Evolutionary conservation across 345 rosid genomes (phyloP).

Genomic region (Clarkia xantiana): DNA sequence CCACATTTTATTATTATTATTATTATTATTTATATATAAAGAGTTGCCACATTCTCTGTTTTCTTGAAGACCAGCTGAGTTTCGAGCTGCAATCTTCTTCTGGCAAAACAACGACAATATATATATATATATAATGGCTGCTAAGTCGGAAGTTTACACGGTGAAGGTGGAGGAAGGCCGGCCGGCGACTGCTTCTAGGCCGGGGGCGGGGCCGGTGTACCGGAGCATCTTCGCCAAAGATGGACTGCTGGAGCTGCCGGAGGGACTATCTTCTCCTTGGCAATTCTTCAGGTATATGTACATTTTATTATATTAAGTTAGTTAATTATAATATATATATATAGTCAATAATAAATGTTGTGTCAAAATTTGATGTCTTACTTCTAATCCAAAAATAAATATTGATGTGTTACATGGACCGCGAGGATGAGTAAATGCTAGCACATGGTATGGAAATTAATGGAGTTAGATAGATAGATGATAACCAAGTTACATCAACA

Average conservation of each 20-base stretch:
- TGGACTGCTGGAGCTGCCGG: constrained; percentile 51
- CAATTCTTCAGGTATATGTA: constrained; percentile 76
- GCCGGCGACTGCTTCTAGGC: constrained; percentile 28
- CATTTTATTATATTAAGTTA: too few relatives aligned
- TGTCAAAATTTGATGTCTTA: too few relatives aligned
- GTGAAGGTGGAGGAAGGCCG: constrained; percentile 64
- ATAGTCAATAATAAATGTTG: too few relatives aligned
- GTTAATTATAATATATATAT: too few relatives aligned
- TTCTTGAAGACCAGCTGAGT: not conserved
- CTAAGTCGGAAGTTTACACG: constrained; percentile 31
- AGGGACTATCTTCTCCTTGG: constrained; percentile 68
- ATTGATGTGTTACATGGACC: too few relatives aligned
- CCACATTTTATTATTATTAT: not conserved
- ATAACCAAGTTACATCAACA: too few relatives aligned
- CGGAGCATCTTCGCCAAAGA: constrained; percentile 68
- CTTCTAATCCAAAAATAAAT: too few relatives aligned
- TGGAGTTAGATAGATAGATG: too few relatives aligned
- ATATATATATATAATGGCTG: too few relatives aligned
- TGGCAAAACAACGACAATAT: too few relatives aligned
- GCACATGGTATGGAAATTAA: not conserved
- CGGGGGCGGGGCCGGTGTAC: constrained; percentile 74
- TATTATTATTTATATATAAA: too few relatives aligned
- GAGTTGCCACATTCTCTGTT: not conserved
- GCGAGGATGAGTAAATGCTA: not conserved
- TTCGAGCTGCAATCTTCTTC: too few relatives aligned